Percentiles rank a stretch among this genome's conserved stretches.
phyloP scores from a whole-genome alignment of 352 stramenopile species.

The Phytopythium helicoides region DNA sequence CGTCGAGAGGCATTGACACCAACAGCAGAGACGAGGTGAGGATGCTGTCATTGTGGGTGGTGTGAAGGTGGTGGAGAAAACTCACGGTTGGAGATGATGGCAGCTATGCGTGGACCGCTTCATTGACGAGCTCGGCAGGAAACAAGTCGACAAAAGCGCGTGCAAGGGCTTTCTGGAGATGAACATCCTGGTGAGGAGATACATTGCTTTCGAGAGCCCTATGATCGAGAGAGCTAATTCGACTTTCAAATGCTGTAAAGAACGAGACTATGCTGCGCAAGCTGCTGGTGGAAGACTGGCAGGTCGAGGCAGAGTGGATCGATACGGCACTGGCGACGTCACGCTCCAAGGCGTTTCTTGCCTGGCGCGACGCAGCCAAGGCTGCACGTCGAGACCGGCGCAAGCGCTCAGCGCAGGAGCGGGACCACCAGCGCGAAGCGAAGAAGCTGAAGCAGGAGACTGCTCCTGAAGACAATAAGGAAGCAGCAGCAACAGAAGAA shows the following conservation, averaged over 20 bases:
- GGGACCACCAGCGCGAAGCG: slow-evolving; percentile 30
- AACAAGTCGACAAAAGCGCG: slow-evolving; percentile 26
- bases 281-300: slow-evolving; percentile 70
- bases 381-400: slow-evolving; percentile 48
- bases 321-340: slow-evolving; percentile 42
- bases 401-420: slow-evolving; percentile 57
- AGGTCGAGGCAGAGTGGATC: slow-evolving; percentile 55
- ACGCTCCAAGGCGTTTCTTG: slow-evolving; percentile 56
- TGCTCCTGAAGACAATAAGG: slow-evolving; percentile 9
- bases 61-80: background rate
- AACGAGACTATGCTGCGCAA: slow-evolving; percentile 56
- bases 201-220: background rate
- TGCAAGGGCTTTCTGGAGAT: slow-evolving; percentile 81
- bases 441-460: slow-evolving; percentile 41
- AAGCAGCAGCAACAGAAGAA: background rate
- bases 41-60: background rate
- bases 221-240: no score
- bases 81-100: slow-evolving; percentile 3
- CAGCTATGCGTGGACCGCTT: slow-evolving; percentile 68
- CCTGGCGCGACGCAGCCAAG: slow-evolving; percentile 69
- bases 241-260: slow-evolving; percentile 10
- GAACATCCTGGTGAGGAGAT: slow-evolving; percentile 62
- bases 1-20: slow-evolving; percentile 48
- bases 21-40: slow-evolving; percentile 52
- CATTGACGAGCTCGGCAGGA: slow-evolving; percentile 64